Evolutionary conservation across 345 rosid species (phyloP).

Genomic region (Gynandropsis gynandra): DNA sequence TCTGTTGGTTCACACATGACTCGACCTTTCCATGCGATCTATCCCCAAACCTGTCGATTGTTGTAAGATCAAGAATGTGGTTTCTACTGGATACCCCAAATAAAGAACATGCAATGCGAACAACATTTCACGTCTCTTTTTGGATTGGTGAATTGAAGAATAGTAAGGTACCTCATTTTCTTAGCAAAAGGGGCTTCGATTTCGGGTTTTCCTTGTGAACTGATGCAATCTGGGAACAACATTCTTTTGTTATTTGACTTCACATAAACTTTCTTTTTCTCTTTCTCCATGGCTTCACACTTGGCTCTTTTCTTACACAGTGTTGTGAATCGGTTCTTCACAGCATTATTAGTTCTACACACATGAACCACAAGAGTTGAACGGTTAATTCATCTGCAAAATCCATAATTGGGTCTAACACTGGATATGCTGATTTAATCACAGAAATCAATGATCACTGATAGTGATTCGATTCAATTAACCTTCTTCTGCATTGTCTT

Average conservation of each 20-base stretch:
- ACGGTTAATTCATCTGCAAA: constrained; percentile 42
- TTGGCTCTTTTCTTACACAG: constrained; percentile 94
- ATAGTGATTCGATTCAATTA: constrained; percentile 4
- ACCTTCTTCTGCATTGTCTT: constrained; percentile 98
- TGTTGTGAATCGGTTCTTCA: constrained; percentile 91
- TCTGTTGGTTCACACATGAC: constrained; percentile 28
- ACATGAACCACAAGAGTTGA: constrained; percentile 13
- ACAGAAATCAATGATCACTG: not conserved
- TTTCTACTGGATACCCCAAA: constrained; percentile 44
- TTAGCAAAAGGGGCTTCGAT: constrained; percentile 35
- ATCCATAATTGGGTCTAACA: not conserved
- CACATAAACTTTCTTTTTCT: constrained; percentile 26
- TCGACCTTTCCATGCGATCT: constrained; percentile 34
- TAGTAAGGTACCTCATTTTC: constrained; percentile 48
- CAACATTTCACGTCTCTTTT: not conserved
- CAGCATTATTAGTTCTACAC: constrained; percentile 95
- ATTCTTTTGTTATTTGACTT: constrained; percentile 62
- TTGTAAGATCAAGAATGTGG: constrained; percentile 44
- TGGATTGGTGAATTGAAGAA: not conserved
- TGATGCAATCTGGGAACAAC: constrained; percentile 35
- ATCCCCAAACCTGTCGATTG: constrained; percentile 33
- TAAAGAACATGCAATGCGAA: constrained; percentile 5
- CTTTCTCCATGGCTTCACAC: constrained; percentile 70
- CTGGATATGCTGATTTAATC: not conserved
- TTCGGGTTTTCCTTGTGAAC: constrained; percentile 23